phyloP scores from a whole-genome alignment of 2,329 filamentous ascomycete genomes.

The Oidium heveae region DNA sequence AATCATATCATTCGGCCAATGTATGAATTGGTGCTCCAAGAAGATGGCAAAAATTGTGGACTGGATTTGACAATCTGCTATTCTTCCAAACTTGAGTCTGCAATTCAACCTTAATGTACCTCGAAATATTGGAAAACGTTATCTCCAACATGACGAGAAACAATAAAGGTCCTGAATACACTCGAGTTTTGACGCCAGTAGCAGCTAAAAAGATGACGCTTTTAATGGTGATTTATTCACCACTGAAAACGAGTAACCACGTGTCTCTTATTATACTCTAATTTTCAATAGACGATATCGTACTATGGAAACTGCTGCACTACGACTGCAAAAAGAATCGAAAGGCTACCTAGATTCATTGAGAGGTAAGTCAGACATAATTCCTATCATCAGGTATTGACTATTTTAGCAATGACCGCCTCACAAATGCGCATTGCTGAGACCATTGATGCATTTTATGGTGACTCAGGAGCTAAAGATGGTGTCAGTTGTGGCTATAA shows the following conservation, averaged over 20 bases:
- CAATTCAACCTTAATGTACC: too few relatives aligned
- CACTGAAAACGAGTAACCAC: too few relatives aligned
- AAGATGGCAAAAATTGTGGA: too few relatives aligned
- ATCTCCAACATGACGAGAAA: too few relatives aligned
- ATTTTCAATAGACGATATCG: constrained; percentile 48
- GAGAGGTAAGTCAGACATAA: constrained; percentile 31
- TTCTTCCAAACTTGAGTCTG: too few relatives aligned
- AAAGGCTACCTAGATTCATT: constrained; percentile 94
- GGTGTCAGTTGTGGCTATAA: constrained; percentile 95
- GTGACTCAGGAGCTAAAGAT: constrained; percentile 80
- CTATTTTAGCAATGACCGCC: constrained; percentile 64
- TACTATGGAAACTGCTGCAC: constrained; percentile 87
- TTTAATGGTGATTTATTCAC: too few relatives aligned
- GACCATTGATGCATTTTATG: constrained; percentile 98
- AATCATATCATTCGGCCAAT: neutral
- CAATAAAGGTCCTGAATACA: too few relatives aligned
- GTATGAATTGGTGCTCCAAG: neutral
- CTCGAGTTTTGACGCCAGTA: too few relatives aligned
- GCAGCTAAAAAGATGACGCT: too few relatives aligned
- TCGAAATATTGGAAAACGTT: too few relatives aligned
- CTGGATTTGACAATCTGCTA: too few relatives aligned
- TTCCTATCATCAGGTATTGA: constrained; percentile 2
- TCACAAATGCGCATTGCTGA: constrained; percentile 98
- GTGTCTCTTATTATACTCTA: too few relatives aligned
- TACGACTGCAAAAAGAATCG: constrained; percentile 85